Evolutionary conservation across 768 basidiomycete genomes (phyloP).

Genomic region (Glaciozyma martinii): DNA sequence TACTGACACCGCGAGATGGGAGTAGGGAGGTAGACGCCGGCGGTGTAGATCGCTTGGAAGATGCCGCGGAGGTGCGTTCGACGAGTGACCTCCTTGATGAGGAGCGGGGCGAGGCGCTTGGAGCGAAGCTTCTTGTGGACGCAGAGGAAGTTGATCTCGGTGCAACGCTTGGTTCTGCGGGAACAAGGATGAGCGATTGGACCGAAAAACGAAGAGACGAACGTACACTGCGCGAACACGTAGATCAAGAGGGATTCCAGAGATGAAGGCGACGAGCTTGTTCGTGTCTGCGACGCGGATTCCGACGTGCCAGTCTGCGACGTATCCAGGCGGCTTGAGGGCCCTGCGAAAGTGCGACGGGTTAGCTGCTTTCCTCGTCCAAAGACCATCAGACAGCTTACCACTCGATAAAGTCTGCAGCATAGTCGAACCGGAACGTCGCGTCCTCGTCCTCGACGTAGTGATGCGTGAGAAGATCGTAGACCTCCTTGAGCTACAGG

Average conservation of each 20-base stretch:
- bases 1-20: conserved; percentile 78
- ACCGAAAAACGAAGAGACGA: not conserved
- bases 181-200: not conserved
- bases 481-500: conserved; percentile 76
- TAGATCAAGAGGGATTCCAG: conserved; percentile 76
- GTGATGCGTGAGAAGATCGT: conserved; percentile 79
- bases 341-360: conserved; percentile 55
- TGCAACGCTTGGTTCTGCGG: conserved; percentile 56
- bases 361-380: not conserved
- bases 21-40: conserved; percentile 84
- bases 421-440: conserved; percentile 93
- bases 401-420: conserved; percentile 89
- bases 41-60: conserved; percentile 97
- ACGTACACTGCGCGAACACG: conserved; percentile 52
- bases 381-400: conserved; percentile 34
- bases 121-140: conserved; percentile 95
- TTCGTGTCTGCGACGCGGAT: conserved; percentile 72
- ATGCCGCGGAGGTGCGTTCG: conserved; percentile 79
- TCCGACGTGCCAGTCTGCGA: conserved; percentile 90
- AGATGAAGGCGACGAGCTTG: conserved; percentile 93
- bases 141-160: conserved; percentile 95
- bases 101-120: conserved; percentile 49
- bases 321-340: conserved; percentile 83
- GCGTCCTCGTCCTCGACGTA: conserved; percentile 97
- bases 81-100: conserved; percentile 95